Evolutionary conservation across 2,329 filamentous ascomycete species (phyloP), one percentile per base, ranked within the genome.

Genomic region (Leptographium procerum): DNA sequence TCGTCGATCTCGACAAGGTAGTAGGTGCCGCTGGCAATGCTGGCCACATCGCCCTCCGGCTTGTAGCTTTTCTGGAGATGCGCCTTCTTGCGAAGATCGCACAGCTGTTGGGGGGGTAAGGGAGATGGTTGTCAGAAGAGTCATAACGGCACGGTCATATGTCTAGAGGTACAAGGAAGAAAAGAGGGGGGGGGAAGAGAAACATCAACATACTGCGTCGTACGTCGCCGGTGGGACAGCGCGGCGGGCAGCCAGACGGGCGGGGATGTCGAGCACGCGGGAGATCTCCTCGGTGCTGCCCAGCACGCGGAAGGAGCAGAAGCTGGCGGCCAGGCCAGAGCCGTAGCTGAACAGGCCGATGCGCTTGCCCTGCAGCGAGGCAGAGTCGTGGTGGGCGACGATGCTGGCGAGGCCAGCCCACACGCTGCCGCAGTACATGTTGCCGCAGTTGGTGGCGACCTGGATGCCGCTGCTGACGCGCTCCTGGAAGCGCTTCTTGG

Each of bases 401-500:
- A 92, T 73, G 70, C 85, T 83, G 65, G 81, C 86, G 60, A 94
- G 76, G 62, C 89, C 89, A 70, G 85, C 85, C 75, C 88, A 91
- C 68, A 92, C 83, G 66, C 87, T 88, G 64, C 73, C 81, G 68
- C 80, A 83, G 77, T 84, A 84, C 81, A 83, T 83, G 78, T 84
- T 84, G 64, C 81, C 83, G 72, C 86, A 89, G 71, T 87, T 82
- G 64, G 88, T 91, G 64, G 89, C 84, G 40, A 90, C 86, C 73
- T 90, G 81, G 70, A 88, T 86, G 67, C 79, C 77, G 56, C 87
- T 86, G 70, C 79, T 77, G 66, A 94, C 86, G 67, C 88, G 86
- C 74, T 91, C 87, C 69, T 83, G 81, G 75, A 89, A 92, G 66
- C 82, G 83, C 81, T 91, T 91, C 83, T 94, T 92, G 71, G 86